Percentiles rank a stretch among this genome's conserved stretches.
phyloP scores from a whole-genome alignment of 2,329 filamentous ascomycete species.

The Sporothrix luriei region DNA sequence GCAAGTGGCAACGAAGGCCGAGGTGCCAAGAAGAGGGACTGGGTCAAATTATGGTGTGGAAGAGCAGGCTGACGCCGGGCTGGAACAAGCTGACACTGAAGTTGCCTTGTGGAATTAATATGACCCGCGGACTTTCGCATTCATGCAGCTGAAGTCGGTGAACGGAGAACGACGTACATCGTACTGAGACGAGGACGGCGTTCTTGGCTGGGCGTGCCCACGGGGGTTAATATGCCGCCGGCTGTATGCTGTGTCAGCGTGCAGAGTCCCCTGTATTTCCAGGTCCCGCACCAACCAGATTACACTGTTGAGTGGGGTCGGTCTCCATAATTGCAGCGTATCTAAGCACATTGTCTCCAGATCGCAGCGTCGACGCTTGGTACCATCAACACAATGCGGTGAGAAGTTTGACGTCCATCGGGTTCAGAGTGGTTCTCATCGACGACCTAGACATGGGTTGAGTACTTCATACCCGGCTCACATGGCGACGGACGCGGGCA shows the following conservation, averaged over 20 bases:
- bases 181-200: too few species aligned
- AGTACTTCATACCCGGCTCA: too few species aligned
- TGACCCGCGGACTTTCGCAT: constrained; percentile 13
- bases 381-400: background rate
- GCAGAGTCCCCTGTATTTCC: constrained; percentile 16
- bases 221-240: background rate
- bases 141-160: background rate
- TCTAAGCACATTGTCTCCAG: background rate
- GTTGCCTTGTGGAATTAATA: background rate
- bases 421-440: too few species aligned
- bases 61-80: background rate
- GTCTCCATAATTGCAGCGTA: too few species aligned
- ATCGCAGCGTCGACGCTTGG: background rate
- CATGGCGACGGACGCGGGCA: background rate
- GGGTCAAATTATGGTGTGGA: background rate
- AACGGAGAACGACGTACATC: too few species aligned
- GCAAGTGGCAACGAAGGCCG: background rate
- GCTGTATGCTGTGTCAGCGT: background rate
- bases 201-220: background rate
- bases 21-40: background rate
- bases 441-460: too few species aligned
- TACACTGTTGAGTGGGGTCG: constrained; percentile 9
- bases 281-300: constrained; percentile 16
- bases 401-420: background rate
- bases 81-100: background rate